Conservation (phyloP, 2,329 filamentous ascomycete genomes). For the Neofusicoccum ribis region DNA sequence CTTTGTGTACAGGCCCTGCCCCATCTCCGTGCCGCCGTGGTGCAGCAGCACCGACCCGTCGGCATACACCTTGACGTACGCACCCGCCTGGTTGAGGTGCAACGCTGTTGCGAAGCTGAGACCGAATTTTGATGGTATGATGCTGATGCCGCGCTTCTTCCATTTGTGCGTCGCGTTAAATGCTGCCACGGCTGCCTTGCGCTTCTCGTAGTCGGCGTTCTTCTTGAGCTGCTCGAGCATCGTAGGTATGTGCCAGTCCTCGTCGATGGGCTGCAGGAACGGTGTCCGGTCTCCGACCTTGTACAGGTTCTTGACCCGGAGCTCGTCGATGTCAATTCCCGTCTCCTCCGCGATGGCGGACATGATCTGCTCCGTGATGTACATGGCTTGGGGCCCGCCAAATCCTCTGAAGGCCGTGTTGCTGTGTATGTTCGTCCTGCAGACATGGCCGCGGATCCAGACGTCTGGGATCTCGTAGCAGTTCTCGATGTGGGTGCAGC, state of each 20-base stretch:
- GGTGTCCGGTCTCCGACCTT: constrained; percentile 74
- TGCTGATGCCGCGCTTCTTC: constrained; percentile 82
- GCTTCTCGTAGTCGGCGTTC: constrained; percentile 69
- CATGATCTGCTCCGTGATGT: constrained; percentile 86
- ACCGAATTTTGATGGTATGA: constrained; percentile 94
- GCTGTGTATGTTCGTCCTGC: constrained; percentile 92
- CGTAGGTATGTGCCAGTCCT: constrained; percentile 88
- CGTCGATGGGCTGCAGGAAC: constrained; percentile 79
- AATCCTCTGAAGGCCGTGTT: constrained; percentile 97
- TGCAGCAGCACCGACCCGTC: constrained; percentile 89
- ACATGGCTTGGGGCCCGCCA: constrained; percentile 91
- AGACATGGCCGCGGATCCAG: constrained; percentile 77
- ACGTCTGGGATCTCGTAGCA: constrained; percentile 88
- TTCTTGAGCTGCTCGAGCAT: constrained; percentile 84
- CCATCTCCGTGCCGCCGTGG: constrained; percentile 96
- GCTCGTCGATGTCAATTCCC: constrained; percentile 75
- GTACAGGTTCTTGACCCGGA: constrained; percentile 87
- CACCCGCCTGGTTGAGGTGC: constrained; percentile 92
- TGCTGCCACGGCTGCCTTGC: constrained; percentile 66
- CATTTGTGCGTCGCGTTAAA: constrained; percentile 86
- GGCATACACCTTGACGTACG: constrained; percentile 92
- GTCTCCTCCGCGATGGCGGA: constrained; percentile 84
- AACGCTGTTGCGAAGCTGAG: constrained; percentile 88
- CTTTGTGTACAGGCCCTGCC: constrained; percentile 92
- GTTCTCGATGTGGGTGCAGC: constrained; percentile 81